Conservation (phyloP, 345 rosid genomes). For the Xanthoceras sorbifolium region DNA sequence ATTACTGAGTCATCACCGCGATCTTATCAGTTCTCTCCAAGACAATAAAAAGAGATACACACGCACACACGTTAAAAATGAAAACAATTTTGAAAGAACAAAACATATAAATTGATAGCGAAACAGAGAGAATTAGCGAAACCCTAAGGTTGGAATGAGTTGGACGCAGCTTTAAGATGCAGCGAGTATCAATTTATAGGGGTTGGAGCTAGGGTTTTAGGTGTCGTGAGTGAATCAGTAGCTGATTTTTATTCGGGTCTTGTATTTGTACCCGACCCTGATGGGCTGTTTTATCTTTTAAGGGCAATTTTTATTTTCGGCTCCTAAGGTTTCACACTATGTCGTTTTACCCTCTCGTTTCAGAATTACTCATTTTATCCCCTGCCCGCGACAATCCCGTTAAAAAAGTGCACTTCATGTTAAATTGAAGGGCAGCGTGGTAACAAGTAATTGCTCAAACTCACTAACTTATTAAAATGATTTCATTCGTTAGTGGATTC, state of each 20-base stretch:
- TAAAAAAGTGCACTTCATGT: too few relatives aligned
- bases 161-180: rapidly evolving
- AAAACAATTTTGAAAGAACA: neutral
- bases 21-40: constrained; percentile 11
- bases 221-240: neutral
- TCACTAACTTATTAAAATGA: too few relatives aligned
- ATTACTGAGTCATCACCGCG: constrained; percentile 75
- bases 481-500: too few relatives aligned
- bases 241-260: neutral
- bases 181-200: neutral
- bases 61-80: too few relatives aligned
- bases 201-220: constrained; percentile 6
- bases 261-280: neutral
- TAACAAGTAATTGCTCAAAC: too few relatives aligned
- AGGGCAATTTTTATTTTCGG: too few relatives aligned
- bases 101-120: too few relatives aligned
- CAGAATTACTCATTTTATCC: too few relatives aligned
- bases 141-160: neutral
- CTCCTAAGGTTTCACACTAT: too few relatives aligned
- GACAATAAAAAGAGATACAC: neutral
- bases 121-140: neutral
- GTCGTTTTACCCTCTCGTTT: too few relatives aligned
- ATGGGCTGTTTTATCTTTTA: neutral
- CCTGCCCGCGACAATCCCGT: too few relatives aligned
- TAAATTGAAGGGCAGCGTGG: too few relatives aligned